Conservation (phyloP, 192 early-diverging fungal species). For the Umbelopsis sp. region DNA sequence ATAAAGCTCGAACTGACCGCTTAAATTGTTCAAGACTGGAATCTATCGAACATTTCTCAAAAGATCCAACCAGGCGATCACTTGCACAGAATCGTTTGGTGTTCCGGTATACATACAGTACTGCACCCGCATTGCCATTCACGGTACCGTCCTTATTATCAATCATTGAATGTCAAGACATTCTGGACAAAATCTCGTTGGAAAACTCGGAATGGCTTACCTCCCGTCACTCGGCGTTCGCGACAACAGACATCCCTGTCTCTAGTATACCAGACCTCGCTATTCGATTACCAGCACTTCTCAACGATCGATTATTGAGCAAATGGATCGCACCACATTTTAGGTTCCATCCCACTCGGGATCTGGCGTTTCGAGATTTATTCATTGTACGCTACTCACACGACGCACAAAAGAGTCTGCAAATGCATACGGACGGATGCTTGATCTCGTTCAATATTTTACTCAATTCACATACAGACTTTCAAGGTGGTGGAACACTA, state of each 20-base stretch:
- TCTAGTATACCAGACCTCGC: conserved; percentile 16
- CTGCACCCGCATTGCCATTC: neutral
- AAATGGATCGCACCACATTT: conserved; percentile 31
- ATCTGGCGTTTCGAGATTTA: conserved; percentile 45
- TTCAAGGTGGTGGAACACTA: conserved; percentile 56
- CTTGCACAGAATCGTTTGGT: conserved; percentile 10
- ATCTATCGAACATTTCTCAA: conserved; percentile 20
- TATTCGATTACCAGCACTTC: conserved; percentile 17
- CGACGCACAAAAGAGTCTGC: conserved; percentile 42
- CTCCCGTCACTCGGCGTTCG: conserved; percentile 52
- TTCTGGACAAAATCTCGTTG: conserved; percentile 22
- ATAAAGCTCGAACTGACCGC: conserved; percentile 7
- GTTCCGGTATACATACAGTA: conserved; percentile 26
- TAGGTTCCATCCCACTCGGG: conserved; percentile 31
- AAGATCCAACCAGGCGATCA: conserved; percentile 22
- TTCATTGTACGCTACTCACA: conserved; percentile 51
- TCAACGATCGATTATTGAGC: conserved; percentile 29
- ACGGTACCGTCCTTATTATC: conserved; percentile 4
- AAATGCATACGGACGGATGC: conserved; percentile 56
- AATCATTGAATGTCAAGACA: conserved; percentile 23
- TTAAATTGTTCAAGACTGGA: neutral
- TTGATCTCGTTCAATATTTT: conserved; percentile 55
- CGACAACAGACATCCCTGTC: conserved; percentile 51
- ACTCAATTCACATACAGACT: conserved; percentile 45
- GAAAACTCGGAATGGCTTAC: conserved; percentile 38